These are phyloP conservation scores for Manihot esculenta DNA, from an alignment of 441 rosid genomes.

Conservation along the genomic window DNA sequence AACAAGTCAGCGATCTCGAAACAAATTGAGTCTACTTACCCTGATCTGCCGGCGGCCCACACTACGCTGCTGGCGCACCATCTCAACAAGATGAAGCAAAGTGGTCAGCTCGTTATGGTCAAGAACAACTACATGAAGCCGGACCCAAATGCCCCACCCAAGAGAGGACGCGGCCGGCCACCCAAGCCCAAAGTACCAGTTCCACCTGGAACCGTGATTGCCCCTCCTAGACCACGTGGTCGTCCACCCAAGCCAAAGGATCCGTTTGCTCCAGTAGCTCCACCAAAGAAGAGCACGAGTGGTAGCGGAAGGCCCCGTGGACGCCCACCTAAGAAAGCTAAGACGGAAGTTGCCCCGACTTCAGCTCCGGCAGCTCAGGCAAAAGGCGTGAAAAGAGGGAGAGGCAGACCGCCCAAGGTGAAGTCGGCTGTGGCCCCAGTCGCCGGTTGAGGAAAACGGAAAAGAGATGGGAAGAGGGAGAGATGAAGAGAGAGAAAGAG, in stretches of 20 bases:
- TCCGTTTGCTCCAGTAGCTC: slow-evolving; percentile 32
- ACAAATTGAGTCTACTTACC: slow-evolving; percentile 54
- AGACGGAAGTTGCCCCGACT: slow-evolving; percentile 11
- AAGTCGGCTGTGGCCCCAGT: slow-evolving; percentile 51
- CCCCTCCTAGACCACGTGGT: slow-evolving; percentile 62
- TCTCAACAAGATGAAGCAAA: slow-evolving; percentile 57
- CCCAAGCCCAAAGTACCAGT: slow-evolving; percentile 48
- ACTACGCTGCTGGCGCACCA: slow-evolving; percentile 51
- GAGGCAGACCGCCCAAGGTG: slow-evolving; percentile 84
- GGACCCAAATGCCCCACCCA: slow-evolving; percentile 59
- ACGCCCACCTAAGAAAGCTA: slow-evolving; percentile 65
- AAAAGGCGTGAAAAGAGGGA: slow-evolving; percentile 51
- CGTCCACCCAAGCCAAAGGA: slow-evolving; percentile 70
- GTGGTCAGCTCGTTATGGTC: slow-evolving; percentile 51
- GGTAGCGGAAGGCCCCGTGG: slow-evolving; percentile 60
- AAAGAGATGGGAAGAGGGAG: neutral
- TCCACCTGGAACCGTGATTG: slow-evolving; percentile 29
- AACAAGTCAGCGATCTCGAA: slow-evolving; percentile 53
- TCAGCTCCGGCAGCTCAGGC: slow-evolving; percentile 12
- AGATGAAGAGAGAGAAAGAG: neutral
- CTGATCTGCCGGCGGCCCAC: slow-evolving; percentile 59
- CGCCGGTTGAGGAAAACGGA: slow-evolving; percentile 29
- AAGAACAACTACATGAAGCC: slow-evolving; percentile 72
- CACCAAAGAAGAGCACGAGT: slow-evolving; percentile 23
- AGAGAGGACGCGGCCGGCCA: slow-evolving; percentile 87